Evolutionary conservation across 2,329 filamentous ascomycete species (phyloP), one percentile per base, ranked within the genome.

Genomic region (Trichoderma guizhouense): DNA sequence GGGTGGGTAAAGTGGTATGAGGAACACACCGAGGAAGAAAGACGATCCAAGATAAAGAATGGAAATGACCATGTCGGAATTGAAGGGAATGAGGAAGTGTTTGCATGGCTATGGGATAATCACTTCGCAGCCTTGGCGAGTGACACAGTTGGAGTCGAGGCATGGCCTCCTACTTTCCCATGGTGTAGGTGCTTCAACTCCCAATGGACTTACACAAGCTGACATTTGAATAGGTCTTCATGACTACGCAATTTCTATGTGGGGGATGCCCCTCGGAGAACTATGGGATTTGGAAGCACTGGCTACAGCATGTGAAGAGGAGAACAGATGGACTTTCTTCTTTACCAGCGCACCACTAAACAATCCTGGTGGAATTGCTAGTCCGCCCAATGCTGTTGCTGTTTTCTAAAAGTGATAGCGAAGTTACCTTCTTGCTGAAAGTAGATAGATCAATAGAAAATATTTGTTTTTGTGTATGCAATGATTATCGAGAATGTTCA

Each of bases 81-180:
- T 2, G 82, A 87, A 64, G 84, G 84, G 0, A 84, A 83, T 3
- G 80, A 84, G 18, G 82, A 82, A 6, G 84, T 84, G 7, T 81
- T 88, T 15, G 81, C 83, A 47, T 90, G 88, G 88, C 79, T 90
- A 21, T 90, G 88, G 87, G 84, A 89, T 69, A 82, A 85, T 7
- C 71, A 64, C 15, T 89, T 90, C 74, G 80, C 87, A 0, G 88
- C 88, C 1, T 84, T 89, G 0, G 88, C 84, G 0, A 86, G 87
- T 3, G 88, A 91, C 72, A 83, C 84, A 63, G 85, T 87, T 0
- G 73, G 78, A 6, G 86, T 88, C 73, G 88, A 90, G 75, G 84
- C 84, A 3, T 86, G 84, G 75, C 83, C 84, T 8, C 15, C 72
- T 82, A 3, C 85, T 86, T 69, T 83, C 86, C 53, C 53, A 73